These are phyloP conservation scores for Sugiyamaella smithiae DNA, from an alignment of 805 yeast genomes.

Conservation along the genomic window DNA sequence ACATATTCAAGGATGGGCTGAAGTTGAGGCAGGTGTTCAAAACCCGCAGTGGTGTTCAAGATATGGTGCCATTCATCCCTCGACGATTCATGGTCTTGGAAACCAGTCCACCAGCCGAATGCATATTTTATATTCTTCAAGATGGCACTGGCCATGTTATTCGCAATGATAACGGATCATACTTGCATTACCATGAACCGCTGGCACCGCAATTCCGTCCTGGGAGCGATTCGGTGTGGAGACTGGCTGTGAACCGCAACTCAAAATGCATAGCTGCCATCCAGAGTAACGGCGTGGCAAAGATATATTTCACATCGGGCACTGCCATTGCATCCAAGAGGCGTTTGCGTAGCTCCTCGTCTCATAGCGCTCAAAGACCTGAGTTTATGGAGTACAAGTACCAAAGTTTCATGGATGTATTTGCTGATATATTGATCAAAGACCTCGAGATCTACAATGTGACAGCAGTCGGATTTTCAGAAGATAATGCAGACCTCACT, in stretches of 20 bases:
- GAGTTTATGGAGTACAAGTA: no score
- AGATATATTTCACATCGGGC: background rate
- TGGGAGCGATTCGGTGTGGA: background rate
- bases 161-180: background rate
- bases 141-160: slow-evolving; percentile 8
- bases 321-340: background rate
- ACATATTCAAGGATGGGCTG: slow-evolving; percentile 6
- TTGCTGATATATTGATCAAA: no score
- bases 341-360: background rate
- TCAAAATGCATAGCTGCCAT: background rate
- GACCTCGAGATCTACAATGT: no score
- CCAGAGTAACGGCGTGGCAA: background rate
- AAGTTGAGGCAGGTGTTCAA: slow-evolving; percentile 2
- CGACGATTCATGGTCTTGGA: background rate
- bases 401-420: no score
- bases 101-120: background rate
- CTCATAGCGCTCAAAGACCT: no score
- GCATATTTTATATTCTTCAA: background rate
- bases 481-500: no score
- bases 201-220: background rate
- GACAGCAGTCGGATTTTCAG: no score
- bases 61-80: background rate
- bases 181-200: background rate
- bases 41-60: background rate
- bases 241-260: background rate